phyloP scores from a whole-genome alignment of 306 rosid genomes.

The Cicer arietinum region DNA sequence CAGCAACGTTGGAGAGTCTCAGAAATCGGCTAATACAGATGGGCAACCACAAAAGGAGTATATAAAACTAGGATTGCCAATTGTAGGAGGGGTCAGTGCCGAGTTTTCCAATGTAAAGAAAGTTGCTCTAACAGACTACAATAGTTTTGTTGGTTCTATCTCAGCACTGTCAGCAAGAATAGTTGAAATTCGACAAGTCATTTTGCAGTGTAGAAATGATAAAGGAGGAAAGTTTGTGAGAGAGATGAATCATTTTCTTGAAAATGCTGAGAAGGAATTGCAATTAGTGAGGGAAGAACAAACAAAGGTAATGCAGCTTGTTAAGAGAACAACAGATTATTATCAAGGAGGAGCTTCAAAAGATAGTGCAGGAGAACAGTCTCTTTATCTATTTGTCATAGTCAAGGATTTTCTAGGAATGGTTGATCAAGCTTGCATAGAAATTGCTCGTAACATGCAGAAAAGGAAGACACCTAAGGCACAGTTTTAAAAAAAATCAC shows the following conservation, averaged over 20 bases:
- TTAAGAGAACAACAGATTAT: constrained; percentile 72
- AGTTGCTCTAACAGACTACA: constrained; percentile 70
- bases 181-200: constrained; percentile 50
- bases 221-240: constrained; percentile 64
- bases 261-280: constrained; percentile 64
- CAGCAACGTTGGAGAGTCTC: constrained; percentile 29
- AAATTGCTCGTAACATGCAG: constrained; percentile 72
- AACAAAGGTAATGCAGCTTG: constrained; percentile 63
- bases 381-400: constrained; percentile 72
- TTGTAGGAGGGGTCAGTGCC: constrained; percentile 90
- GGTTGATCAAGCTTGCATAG: constrained; percentile 90
- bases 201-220: constrained; percentile 51
- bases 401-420: constrained; percentile 84
- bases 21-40: constrained; percentile 38
- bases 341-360: constrained; percentile 76
- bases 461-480: constrained; percentile 55
- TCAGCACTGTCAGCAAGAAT: constrained; percentile 58
- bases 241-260: constrained; percentile 76
- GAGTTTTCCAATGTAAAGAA: constrained; percentile 82
- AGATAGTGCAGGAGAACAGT: constrained; percentile 56
- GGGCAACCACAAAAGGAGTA: constrained; percentile 79
- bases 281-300: constrained; percentile 59
- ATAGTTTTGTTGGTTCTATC: constrained; percentile 50
- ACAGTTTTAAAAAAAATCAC: background rate
- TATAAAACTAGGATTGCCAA: constrained; percentile 72